Base-by-base conservation (phyloP, 345 rosid species). In the Hypericum perforatum region DNA sequence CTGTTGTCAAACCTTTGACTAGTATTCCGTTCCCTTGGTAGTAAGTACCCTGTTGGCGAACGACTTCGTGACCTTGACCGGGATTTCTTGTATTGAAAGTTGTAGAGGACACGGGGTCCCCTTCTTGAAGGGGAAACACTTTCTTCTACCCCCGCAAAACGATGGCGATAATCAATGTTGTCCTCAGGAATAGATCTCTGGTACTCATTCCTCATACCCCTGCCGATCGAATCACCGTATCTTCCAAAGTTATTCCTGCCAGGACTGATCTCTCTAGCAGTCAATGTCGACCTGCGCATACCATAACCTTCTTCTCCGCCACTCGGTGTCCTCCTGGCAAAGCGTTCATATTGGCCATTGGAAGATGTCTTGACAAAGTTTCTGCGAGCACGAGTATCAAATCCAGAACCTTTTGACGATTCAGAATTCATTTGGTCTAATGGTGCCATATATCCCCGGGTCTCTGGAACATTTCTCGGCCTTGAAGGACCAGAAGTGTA, bases 41-140 rank as follows among this genome's bases (percentile, higher is more conserved):
- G 10, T 22, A 63, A 44, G 53, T 67, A 69, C n/a, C 44, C 48
- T 29, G 43, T 39, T 8, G 84, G 82, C 1, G 85, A 70, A n/a
- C 67, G 76, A 42, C 79, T 70, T 64, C 76, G 69, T 6, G 81
- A 77, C 44, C 82, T 78, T 5, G 79, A 74, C 40, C 45, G 60
- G 39, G 76, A 63, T 10, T 55, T 71, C 67, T 62, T 63, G 43
- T 53, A 66, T 8, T 65, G 52, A 43, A 65, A 60, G 22, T 51
- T 57, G 58, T 69, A 41, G 41, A 70, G 59, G 32, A 22, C 32
- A 39, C 61, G 60, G 49, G 70, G 74, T 41, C 59, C 53, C 56
- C 70, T 72, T 41, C 58, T 41, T 39, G 48, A 47, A 0, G 75
- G 74, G 38, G 89, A 70, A 57, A 60, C 64, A 42, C 76, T 68